Evolutionary conservation across 1,139 yeast genomes (phyloP), one percentile per base, ranked within the genome.

Genomic region (Diutina siamensis): DNA sequence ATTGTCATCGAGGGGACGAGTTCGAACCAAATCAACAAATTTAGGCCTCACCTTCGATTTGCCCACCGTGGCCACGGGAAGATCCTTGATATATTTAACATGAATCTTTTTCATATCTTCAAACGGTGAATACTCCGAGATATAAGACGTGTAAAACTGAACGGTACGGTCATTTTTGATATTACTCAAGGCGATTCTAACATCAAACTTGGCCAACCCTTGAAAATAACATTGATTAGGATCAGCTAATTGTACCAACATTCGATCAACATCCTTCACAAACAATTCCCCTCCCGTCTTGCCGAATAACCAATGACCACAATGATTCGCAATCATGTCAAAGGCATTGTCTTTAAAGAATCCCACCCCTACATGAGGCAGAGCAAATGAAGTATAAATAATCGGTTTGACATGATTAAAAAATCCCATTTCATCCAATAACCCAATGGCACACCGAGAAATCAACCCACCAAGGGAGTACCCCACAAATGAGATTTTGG

Each of bases 351-450:
- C 60, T 17, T 62, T 61, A 54, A 67, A 72, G 53, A 75, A 76
- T 42, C 71, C 71, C 12, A 83, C 73, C 0, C 96, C 96, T 7
- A 86, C 66, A 63, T 89, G 97, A 1, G 97, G 97, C 1, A 95
- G 81, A 2, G 97, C 97, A 66, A 88, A 83, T 0, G 95, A 84
- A 15, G 88, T 72, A 57, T 82, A 83, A 45, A 78, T 65, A 2
- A 74, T 63, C 0, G 95, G 95, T 51, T 72, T 65, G 17, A 86
- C 74, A 2, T 55, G 55, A 2, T 78, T 72, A 53, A 86, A 86
- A 49, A 80, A 70, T 0, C 71, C 72, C 49, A 72, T 53, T 27
- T 68, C 72, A 45, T 74, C 59, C 44, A 87, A 63, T 45, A 80
- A 69, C 0, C 96, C 97, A 49, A 87, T 68, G 15, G 83, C 73